Percentiles rank a stretch among this genome's conserved stretches.
phyloP scores from a whole-genome alignment of 768 basidiomycete genomes.

The Macrocybe gigantea region DNA sequence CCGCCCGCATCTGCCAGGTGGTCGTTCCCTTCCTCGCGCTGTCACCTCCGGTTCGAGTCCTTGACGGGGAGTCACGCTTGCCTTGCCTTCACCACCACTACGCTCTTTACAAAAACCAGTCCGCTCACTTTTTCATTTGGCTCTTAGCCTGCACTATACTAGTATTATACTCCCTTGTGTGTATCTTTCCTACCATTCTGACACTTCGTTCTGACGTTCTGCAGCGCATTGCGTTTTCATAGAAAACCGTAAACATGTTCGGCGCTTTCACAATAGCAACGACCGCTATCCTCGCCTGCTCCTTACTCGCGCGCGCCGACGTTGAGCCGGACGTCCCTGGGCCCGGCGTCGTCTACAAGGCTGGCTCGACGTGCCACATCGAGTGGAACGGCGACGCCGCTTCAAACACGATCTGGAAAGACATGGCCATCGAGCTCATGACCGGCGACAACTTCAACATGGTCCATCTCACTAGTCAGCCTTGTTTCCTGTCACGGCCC shows the following conservation, averaged over 20 bases:
- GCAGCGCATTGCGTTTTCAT: constrained; percentile 7
- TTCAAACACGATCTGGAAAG: constrained; percentile 56
- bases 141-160: constrained; percentile 2
- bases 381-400: constrained; percentile 51
- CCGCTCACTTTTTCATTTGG: constrained; percentile 8
- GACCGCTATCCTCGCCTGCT: constrained; percentile 30
- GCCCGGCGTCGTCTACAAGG: constrained; percentile 52
- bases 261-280: constrained; percentile 21
- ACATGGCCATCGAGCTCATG: constrained; percentile 77
- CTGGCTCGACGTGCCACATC: constrained; percentile 50
- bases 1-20: constrained; percentile 1
- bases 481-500: background rate
- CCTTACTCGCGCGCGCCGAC: constrained; percentile 45
- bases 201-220: constrained; percentile 6
- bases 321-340: constrained; percentile 54
- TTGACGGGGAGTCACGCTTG: background rate
- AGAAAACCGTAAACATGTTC: constrained; percentile 27
- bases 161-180: background rate
- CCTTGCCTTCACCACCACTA: background rate
- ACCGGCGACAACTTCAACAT: constrained; percentile 68
- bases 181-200: constrained; percentile 6
- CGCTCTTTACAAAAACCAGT: constrained; percentile 4
- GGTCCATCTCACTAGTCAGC: constrained; percentile 61
- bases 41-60: background rate
- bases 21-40: background rate